phyloP scores from a whole-genome alignment of 2,329 filamentous ascomycete species.

The Aspergillus proliferans region DNA sequence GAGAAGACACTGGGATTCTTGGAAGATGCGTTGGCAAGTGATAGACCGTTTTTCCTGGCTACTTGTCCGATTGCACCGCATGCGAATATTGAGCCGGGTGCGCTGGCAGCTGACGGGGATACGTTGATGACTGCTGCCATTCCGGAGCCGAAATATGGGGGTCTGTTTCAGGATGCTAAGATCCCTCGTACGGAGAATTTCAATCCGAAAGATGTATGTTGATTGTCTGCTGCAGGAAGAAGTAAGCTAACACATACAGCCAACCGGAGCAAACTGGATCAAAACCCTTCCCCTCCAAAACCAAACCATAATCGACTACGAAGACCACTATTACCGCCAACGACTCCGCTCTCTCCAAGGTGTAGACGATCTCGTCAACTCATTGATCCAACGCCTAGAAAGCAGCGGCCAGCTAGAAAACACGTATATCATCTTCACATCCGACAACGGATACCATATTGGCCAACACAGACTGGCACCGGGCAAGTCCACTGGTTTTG shows the following conservation, averaged over 20 bases:
- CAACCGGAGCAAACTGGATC: constrained; percentile 41
- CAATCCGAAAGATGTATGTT: constrained; percentile 52
- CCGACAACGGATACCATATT: constrained; percentile 54
- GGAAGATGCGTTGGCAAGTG: constrained; percentile 47
- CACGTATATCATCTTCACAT: constrained; percentile 53
- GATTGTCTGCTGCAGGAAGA: too few relatives aligned
- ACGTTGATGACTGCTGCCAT: constrained; percentile 42
- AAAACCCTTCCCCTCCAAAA: constrained; percentile 35
- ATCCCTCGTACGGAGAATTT: constrained; percentile 59
- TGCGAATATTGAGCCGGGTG: constrained; percentile 41
- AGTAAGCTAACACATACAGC: constrained; percentile 10
- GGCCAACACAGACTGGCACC: constrained; percentile 51
- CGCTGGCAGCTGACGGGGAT: not conserved
- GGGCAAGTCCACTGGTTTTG: constrained; percentile 50
- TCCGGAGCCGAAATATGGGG: constrained; percentile 52
- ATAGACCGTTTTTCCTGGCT: constrained; percentile 58
- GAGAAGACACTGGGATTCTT: constrained; percentile 53
- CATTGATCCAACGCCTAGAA: constrained; percentile 33
- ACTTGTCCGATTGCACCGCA: constrained; percentile 61
- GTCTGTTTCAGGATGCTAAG: constrained; percentile 52
- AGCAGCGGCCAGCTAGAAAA: constrained; percentile 36
- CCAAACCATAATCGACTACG: constrained; percentile 39
- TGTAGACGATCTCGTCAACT: constrained; percentile 47
- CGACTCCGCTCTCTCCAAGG: constrained; percentile 44
- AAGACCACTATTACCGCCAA: constrained; percentile 45